Base-by-base conservation (phyloP, 2,329 filamentous ascomycete genomes). In the Chlorencoelia australis region DNA sequence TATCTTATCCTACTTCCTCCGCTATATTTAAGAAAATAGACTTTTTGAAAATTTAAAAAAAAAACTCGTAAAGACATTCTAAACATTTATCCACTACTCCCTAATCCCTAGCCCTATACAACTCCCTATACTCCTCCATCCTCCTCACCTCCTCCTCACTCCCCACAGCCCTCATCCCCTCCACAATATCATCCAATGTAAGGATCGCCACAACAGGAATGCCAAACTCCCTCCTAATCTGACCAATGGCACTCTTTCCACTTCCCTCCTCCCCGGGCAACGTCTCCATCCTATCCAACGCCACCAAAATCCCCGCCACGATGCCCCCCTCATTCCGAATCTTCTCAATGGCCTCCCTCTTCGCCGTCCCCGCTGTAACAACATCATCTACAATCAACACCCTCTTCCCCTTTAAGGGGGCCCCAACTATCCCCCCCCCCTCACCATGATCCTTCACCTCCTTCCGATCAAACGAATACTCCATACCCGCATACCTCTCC, bases 371-470 rank as follows among this genome's bases (percentile, higher is more conserved):
- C 1, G 87, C 89, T 1, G 88, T 95, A 54, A 96, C 89, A 39
- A 98, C 89, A 63, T 96, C 91, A 66, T 98, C 91, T 26, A 98
- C 80, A 50, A 98, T 83, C 21, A 98, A 69, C 11, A 95, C 77
- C 42, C 73, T 75, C 71, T 91, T 88, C 36, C 84, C 88, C 63
- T 82, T 82, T 35, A 96, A 67, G 5, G 80, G 72, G 19, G 86
- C 83, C 8, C 91, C 91, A 10, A 96, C 88, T 53, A 96, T 94
- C 58, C 75, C 82, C 29, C 91, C 89, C 21, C 89, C 89, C 63
- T 98, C 91, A 29, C 91, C 89, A 59, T 96, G 89, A 55, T 86
- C 83, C 68, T 96, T 96, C 53, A 80, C 83, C 65, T 96, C 91
- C 65, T 96, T 96, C 55, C 91, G 77, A 64, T 96, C 93, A 65